Evolutionary conservation across 2,329 filamentous ascomycete genomes (phyloP).

Genomic region (Fusarium brevicatenulatum): DNA sequence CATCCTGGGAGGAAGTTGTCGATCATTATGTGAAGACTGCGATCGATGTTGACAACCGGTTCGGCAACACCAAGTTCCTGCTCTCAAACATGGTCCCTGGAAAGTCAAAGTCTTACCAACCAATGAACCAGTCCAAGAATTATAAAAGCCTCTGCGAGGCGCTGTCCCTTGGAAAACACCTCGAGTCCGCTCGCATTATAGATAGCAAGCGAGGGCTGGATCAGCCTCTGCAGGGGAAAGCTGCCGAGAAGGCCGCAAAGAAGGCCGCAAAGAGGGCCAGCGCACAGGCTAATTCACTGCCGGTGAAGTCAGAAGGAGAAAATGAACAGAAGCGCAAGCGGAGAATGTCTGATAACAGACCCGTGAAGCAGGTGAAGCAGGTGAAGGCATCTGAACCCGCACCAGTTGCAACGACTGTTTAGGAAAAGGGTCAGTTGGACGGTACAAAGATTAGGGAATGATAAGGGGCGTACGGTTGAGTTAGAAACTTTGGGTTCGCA

Average conservation of each 20-base stretch:
- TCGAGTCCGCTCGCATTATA: slow-evolving; percentile 70
- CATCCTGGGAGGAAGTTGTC: slow-evolving; percentile 81
- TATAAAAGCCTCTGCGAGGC: slow-evolving; percentile 76
- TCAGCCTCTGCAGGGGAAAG: slow-evolving; percentile 55
- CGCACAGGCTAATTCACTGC: slow-evolving; percentile 59
- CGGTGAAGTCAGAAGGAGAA: slow-evolving; percentile 52
- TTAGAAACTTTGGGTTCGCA: slow-evolving; percentile 21
- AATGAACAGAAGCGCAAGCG: slow-evolving; percentile 49
- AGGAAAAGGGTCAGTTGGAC: not conserved
- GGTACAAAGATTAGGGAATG: not conserved
- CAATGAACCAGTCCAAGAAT: slow-evolving; percentile 72
- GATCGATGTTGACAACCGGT: slow-evolving; percentile 84
- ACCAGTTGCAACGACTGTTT: slow-evolving; percentile 36
- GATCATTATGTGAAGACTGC: slow-evolving; percentile 77
- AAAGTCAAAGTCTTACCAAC: slow-evolving; percentile 71
- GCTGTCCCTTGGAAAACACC: slow-evolving; percentile 71
- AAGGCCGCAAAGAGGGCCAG: slow-evolving; percentile 49
- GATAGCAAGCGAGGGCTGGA: slow-evolving; percentile 73
- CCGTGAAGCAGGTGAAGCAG: slow-evolving; percentile 13
- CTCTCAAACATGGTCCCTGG: slow-evolving; percentile 88
- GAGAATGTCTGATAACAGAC: slow-evolving; percentile 50
- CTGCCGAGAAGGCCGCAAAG: slow-evolving; percentile 50
- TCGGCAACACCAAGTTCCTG: slow-evolving; percentile 92
- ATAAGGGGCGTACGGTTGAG: slow-evolving; percentile 10
- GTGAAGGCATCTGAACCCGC: slow-evolving; percentile 38